Base-by-base conservation (phyloP, 2,329 filamentous ascomycete species). In the Aspergillus novofumigatus region DNA sequence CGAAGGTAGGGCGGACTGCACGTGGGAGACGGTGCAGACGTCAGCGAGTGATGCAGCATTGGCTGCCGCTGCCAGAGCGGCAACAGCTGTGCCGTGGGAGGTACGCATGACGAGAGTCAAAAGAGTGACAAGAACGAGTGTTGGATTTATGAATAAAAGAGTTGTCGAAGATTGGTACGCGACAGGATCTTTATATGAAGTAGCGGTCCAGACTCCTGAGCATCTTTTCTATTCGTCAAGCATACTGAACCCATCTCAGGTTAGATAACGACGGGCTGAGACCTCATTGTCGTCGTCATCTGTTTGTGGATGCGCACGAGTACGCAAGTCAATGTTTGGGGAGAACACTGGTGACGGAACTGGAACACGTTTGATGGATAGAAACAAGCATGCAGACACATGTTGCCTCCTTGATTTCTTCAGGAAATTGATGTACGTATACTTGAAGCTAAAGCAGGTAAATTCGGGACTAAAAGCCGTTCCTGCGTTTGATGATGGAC, bases 11-110 rank as follows among this genome's bases (percentile, higher is more conserved):
- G 72, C 69, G 14, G 75, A 69, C 58, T 73, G 70, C n/a, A 80
- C 72, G 55, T 78, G 74, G 35, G 72, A 67, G 6, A 76, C 68
- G 2, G 76, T 78, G 62, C 77, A 80, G 25, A 79, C 60, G 57
- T 77, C 72, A 28, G 70, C 56, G 38, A 80, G 75, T 11, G 74
- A 72, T 42, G 67, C 61, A 28, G 73, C 71, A 42, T 59, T 66
- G 20, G 66, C 71, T 23, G 68, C 67, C 26, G 70, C 67, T 42
- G 64, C 66, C 23, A 67, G 53, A 23, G 62, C 63, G 47, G 60
- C 61, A 42, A 57, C 58, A 48, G 63, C 63, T 20, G 26, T 14
- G 53, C 53, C 32, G 29, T 14, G 11, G 14, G 5, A 38, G 32
- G 14, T 17, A 38, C 32, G 32, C 32, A 38, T 38, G 14, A 38